Conservation (phyloP, 768 basidiomycete genomes). For the Calocybe gangraenosa region DNA sequence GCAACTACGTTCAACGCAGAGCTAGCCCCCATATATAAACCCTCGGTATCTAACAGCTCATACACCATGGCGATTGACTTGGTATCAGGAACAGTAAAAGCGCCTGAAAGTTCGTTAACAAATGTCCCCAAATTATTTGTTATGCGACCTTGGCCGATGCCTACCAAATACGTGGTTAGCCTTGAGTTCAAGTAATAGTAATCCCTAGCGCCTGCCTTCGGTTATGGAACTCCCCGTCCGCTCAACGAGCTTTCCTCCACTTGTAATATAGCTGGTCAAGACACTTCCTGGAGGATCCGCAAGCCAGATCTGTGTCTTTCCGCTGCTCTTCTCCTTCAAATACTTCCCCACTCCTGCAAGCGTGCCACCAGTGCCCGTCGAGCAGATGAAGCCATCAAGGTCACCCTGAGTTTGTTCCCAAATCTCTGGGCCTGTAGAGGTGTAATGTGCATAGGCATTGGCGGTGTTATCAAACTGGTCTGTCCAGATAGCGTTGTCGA, state of each 20-base stretch:
- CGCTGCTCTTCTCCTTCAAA: slow-evolving; percentile 76
- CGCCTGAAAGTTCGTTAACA: slow-evolving; percentile 73
- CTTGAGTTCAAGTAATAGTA: neutral
- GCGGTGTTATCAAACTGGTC: slow-evolving; percentile 98
- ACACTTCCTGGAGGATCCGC: slow-evolving; percentile 98
- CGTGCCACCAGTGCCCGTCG: slow-evolving; percentile 96
- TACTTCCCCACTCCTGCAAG: slow-evolving; percentile 85
- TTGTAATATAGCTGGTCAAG: slow-evolving; percentile 75
- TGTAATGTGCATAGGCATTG: slow-evolving; percentile 85
- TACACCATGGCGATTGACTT: slow-evolving; percentile 94
- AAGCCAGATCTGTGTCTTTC: slow-evolving; percentile 84
- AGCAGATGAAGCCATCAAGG: slow-evolving; percentile 88
- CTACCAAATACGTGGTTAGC: slow-evolving; percentile 32
- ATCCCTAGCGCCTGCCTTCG: slow-evolving; percentile 56
- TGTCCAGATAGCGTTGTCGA: slow-evolving; percentile 90
- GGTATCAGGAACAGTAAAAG: slow-evolving; percentile 82
- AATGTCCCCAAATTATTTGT: slow-evolving; percentile 88
- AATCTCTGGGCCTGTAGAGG: slow-evolving; percentile 93
- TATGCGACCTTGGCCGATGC: slow-evolving; percentile 95
- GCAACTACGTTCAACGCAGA: slow-evolving; percentile 94
- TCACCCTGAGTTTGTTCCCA: slow-evolving; percentile 83
- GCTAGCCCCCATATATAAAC: slow-evolving; percentile 91
- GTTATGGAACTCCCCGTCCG: slow-evolving; percentile 86
- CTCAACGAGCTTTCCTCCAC: slow-evolving; percentile 74
- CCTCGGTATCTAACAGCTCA: slow-evolving; percentile 86